Evolutionary conservation across 805 yeast genomes (phyloP).

Genomic region (Candida argentea): DNA sequence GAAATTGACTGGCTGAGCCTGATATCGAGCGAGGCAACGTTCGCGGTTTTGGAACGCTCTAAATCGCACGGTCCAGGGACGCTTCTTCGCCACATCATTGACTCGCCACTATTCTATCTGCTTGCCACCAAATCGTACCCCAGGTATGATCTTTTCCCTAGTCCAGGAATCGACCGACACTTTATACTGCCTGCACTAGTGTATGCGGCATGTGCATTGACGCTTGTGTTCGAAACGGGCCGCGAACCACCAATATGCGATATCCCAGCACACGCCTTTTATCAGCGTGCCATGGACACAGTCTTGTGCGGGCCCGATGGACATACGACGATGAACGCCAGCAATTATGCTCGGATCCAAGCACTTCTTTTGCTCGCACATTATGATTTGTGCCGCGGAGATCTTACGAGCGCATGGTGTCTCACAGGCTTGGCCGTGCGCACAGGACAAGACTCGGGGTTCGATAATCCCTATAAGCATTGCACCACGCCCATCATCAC

Average conservation of each 20-base stretch:
- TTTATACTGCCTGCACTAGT: not conserved
- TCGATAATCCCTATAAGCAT: conserved; percentile 4
- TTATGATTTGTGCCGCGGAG: conserved; percentile 8
- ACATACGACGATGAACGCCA: not conserved
- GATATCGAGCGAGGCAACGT: not conserved
- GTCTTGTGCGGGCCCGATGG: not conserved
- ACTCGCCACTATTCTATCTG: too few species aligned
- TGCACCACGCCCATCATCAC: conserved; percentile 4
- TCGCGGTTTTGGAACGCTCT: not conserved
- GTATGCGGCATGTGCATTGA: not conserved
- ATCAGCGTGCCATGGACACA: not conserved
- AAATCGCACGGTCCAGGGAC: not conserved
- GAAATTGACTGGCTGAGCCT: too few species aligned
- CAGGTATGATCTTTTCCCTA: not conserved
- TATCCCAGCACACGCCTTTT: not conserved
- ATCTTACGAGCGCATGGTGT: conserved; percentile 8
- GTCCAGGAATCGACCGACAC: not conserved
- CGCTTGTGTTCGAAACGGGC: not conserved
- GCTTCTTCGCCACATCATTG: too few species aligned
- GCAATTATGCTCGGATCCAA: conserved; percentile 4
- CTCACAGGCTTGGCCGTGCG: conserved; percentile 9
- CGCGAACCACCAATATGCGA: too few species aligned
- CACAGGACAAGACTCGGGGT: conserved; percentile 8
- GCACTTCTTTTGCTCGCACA: conserved; percentile 6
- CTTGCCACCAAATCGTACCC: too few species aligned